Conservation (phyloP, 495 filamentous ascomycete genomes). For the Penicillium pulvis region DNA sequence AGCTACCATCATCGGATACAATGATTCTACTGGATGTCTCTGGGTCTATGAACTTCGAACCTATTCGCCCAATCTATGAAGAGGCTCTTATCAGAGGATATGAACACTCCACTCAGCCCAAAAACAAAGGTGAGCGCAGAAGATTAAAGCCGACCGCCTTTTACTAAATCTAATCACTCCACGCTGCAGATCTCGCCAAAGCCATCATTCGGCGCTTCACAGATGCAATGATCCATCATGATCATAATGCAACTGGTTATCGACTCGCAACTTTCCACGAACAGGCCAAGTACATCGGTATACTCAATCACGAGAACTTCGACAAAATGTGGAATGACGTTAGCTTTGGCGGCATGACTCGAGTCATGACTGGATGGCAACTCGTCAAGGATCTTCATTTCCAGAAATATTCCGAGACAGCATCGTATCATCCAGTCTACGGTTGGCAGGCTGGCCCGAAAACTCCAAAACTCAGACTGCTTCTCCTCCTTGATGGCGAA, state of each 20-base stretch:
- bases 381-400: slow-evolving; percentile 51
- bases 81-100: slow-evolving; percentile 45
- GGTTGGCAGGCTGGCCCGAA: slow-evolving; percentile 52
- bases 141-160: too few species aligned
- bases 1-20: slow-evolving; percentile 42
- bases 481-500: slow-evolving; percentile 49
- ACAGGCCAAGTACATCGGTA: slow-evolving; percentile 38
- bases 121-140: slow-evolving; percentile 42
- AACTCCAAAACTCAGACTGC: slow-evolving; percentile 46
- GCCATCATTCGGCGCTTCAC: slow-evolving; percentile 47
- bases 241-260: slow-evolving; percentile 42
- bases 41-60: slow-evolving; percentile 49
- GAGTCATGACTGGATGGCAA: slow-evolving; percentile 53
- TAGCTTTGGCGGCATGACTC: slow-evolving; percentile 39
- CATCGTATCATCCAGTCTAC: slow-evolving; percentile 47
- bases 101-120: slow-evolving; percentile 41
- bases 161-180: background rate
- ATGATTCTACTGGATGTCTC: slow-evolving; percentile 51
- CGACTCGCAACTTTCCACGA: slow-evolving; percentile 45
- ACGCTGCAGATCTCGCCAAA: slow-evolving; percentile 39
- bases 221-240: slow-evolving; percentile 47
- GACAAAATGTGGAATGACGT: slow-evolving; percentile 40
- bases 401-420: slow-evolving; percentile 47
- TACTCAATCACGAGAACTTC: slow-evolving; percentile 40
- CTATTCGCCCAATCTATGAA: slow-evolving; percentile 43